Evolutionary conservation across 495 filamentous ascomycete species (phyloP), one percentile per base, ranked within the genome.

Genomic region (Aspergillus taichungensis): DNA sequence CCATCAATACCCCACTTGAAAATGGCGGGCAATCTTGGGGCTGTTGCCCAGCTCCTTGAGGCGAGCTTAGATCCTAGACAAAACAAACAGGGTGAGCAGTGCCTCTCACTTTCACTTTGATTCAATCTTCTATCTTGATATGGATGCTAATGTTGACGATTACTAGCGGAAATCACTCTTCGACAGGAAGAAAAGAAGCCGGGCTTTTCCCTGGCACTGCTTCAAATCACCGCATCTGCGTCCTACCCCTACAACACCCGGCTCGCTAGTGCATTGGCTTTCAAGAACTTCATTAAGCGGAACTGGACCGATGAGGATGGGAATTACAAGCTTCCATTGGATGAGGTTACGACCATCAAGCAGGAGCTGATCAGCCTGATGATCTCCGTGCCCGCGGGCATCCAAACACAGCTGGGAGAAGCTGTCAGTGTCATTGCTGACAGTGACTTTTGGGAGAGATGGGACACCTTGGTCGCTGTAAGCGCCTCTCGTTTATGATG

Each of bases 391-490:
- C 90, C 90, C 3, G 54, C 86, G 27, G 80, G 76, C 10, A 87
- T 99, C 50, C 94, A 96, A 62, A 79, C 85, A 35, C 94, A 97
- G 66, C 71, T 99, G 35, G 94, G 94, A 51, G 94, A 97, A 52
- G 89, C 92, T 32, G 88, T 96, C 59, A 95, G 92, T 65, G 77
- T 88, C 50, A 97, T 99, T 49, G 94, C 94, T 31, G 91, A 97
- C 63, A 95, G 88, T 53, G 94, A 99, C 60, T 99, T 99, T 66
- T 97, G 84, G 83, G 72, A 83, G 62, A 75, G 85, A 55, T 99
- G 94, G 94, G 85, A 95, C 56, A 94, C 88, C 30, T 73, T 99
- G 47, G 84, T 90, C 37, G 80, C 87, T 69, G 80, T 85, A 60
- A 48, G 69, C 62, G 35, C 30, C 10, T 32, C 34, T 36, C 14